Evolutionary conservation across 768 basidiomycete genomes (phyloP), one percentile per base, ranked within the genome.

Genomic region (Mycena haematopus): DNA sequence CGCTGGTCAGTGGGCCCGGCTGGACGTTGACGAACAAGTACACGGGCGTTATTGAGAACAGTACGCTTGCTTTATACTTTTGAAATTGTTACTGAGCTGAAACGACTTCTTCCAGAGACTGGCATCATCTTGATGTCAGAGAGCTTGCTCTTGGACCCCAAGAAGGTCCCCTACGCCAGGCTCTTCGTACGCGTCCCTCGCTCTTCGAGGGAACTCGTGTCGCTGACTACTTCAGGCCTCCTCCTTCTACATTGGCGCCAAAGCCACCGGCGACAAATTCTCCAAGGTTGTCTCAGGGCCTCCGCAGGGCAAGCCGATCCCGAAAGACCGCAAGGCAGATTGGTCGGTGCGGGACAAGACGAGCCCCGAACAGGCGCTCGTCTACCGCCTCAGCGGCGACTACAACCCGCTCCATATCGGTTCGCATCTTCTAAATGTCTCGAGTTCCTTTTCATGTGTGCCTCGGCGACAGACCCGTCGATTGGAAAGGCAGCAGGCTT

Each of bases 371-470:
- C 90, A 91, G 72, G 90, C 91, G 1, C 72, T 88, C 50, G 64
- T 88, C 55, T 92, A 88, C 78, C 86, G 91, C 22, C 82, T 92
- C 19, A 89, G 86, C 44, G 91, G 90, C 11, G 90, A 92, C 72
- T 92, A 90, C 72, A 91, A 92, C 72, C 88, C 91, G 7, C 80
- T 92, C 2, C 91, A 92, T 71, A 86, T 90, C 53, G 89, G 88
- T 38, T 38, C 14, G 14, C 36, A 10, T 38, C 14, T 14, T 29
- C 35, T 60, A 25, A 21, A 13, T 31, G 1, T 35, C 9, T 50
- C 13, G 3, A 2, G 25, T 42, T 36, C 36, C 14, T 47, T 4
- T 42, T 58, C 6, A 31, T 7, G 44, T 42, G 40, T 50, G 2
- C 19, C 21, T 21, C 29, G 49, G 19, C n/a, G 27, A 24, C 49